Base-by-base conservation (phyloP, 192 early-diverging fungal genomes). In the Coemansia interrupta region DNA sequence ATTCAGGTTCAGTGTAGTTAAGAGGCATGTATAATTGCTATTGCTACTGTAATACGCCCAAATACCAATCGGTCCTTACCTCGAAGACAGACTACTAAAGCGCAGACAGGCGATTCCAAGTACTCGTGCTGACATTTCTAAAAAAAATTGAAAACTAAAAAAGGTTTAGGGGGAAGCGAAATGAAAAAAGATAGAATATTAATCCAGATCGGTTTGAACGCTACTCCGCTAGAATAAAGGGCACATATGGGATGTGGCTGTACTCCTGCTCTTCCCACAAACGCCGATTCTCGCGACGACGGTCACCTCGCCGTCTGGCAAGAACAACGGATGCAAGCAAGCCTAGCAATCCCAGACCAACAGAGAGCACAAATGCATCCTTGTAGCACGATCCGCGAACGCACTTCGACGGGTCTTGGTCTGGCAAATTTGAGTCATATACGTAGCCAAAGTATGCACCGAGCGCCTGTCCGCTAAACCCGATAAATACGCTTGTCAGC, bases 401-500 rank as follows among this genome's bases (percentile, higher is more conserved):
- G 40, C 78, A 80, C 40, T 71, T 70, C n/a, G 71, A 44, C 46
- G 72, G 58, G 29, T 80, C 78, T 41, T 68, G 78, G 40, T 74
- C 72, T 0, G 78, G 78, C 48, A 80, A 19, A 43, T 80, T 80
- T 38, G 56, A 39, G 45, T 89, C 87, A 32, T 83, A 85, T 5
- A 83, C 58, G 24, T 60, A 78, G 26, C 87, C 87, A 62, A 87
- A 87, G 32, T 86, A 56, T 5, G 85, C 69, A 39, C 83, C 84
- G 39, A 83, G 81, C 5, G 63, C 43, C 49, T 86, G 85, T 15
- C 83, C 85, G 47, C 87, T 83, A 32, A 89, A 58, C 4, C 85
- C 84, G 26, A 78, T 71, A 47, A 76, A 70, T 46, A 77, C 54
- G 7, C 66, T 72, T 26, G 82, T 67, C 62, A 81, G 63, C 3